A percentile compares a stretch with the other conserved stretches of the same genome.
Evolutionary conservation across 306 rosid species (phyloP).

Genomic region (Fagus crenata): DNA sequence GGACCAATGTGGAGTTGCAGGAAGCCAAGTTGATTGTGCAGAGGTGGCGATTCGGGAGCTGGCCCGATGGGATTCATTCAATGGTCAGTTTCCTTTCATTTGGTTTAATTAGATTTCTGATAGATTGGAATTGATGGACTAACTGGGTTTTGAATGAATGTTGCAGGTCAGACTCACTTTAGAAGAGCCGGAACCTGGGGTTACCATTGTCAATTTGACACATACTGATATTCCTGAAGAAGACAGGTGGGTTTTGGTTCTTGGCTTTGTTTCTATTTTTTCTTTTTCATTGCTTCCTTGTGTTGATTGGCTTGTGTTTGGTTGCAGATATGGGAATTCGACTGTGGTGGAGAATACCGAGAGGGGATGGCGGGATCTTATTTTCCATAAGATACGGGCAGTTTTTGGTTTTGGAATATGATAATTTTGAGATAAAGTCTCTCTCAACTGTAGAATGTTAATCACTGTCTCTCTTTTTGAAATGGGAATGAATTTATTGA

Average conservation of each 20-base stretch:
- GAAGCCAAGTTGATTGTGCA: conserved; percentile 79
- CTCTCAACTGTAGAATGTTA: conserved; percentile 26
- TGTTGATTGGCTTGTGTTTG: conserved; percentile 3
- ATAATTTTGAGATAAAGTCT: conserved; percentile 17
- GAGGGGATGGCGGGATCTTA: conserved; percentile 97
- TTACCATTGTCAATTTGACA: conserved; percentile 68
- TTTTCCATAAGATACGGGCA: conserved; percentile 91
- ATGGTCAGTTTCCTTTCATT: conserved; percentile 36
- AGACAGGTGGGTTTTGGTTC: conserved; percentile 59
- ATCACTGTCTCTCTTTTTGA: conserved; percentile 21
- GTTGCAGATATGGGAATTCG: conserved; percentile 82
- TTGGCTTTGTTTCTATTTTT: background rate
- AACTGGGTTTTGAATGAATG: conserved; percentile 4
- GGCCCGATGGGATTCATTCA: conserved; percentile 79
- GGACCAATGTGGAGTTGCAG: conserved; percentile 77
- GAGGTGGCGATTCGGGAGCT: conserved; percentile 89
- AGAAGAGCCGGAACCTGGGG: conserved; percentile 86
- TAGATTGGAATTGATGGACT: background rate
- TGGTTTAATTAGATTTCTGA: background rate
- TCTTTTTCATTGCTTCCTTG: background rate
- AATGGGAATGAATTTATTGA: conserved; percentile 32
- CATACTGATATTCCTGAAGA: conserved; percentile 89
- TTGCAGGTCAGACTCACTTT: conserved; percentile 76
- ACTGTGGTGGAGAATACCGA: conserved; percentile 98
- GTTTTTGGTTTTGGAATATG: conserved; percentile 92